Evolutionary conservation across 1,284 basidiomycete species (phyloP).

Genomic region (Apiotrichum montevideense): DNA sequence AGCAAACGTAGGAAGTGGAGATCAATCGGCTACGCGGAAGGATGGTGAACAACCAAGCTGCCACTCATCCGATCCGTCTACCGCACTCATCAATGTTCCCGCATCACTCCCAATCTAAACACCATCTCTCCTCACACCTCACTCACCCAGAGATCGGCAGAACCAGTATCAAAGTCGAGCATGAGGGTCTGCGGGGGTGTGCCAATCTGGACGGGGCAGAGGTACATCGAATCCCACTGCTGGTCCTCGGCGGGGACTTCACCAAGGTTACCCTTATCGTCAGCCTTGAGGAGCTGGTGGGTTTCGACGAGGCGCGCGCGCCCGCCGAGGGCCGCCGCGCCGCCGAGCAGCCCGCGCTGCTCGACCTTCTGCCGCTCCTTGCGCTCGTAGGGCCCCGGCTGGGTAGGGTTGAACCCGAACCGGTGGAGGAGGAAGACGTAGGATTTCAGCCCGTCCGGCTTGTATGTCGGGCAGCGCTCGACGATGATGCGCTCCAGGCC

Average conservation of each 20-base stretch:
- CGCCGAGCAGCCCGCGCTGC: constrained; percentile 1
- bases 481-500: not conserved
- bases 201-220: constrained; percentile 31
- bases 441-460: constrained; percentile 3
- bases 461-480: constrained; percentile 2
- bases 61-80: too few relatives aligned
- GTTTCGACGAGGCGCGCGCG: not conserved
- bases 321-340: not conserved
- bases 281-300: not conserved
- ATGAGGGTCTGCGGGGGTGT: constrained; percentile 31
- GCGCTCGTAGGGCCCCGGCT: constrained; percentile 3
- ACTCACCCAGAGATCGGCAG: constrained; percentile 41
- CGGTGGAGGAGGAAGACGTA: constrained; percentile 4
- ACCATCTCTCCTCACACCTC: not conserved
- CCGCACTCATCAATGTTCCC: too few relatives aligned
- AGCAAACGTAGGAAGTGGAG: too few relatives aligned
- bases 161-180: constrained; percentile 52
- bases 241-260: constrained; percentile 3
- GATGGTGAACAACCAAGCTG: too few relatives aligned
- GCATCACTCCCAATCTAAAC: too few relatives aligned
- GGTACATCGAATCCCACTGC: constrained; percentile 21
- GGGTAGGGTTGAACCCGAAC: constrained; percentile 4
- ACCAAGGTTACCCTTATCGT: not conserved
- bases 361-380: not conserved
- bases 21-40: too few relatives aligned